phyloP scores from a whole-genome alignment of 306 rosid genomes.

The Hippophae rhamnoides region DNA sequence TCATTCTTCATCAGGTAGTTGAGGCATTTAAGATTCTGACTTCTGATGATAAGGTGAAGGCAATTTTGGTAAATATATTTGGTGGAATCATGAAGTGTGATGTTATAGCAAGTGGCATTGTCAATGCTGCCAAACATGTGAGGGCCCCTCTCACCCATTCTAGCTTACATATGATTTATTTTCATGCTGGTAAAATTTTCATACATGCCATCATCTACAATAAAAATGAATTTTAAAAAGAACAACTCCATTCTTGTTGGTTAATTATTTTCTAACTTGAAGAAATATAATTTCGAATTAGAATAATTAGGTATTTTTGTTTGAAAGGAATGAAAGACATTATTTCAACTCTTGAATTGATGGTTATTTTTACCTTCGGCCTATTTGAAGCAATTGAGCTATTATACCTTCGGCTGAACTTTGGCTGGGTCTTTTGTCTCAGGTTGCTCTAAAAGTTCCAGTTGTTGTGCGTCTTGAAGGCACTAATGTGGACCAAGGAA shows the following conservation, averaged over 20 bases:
- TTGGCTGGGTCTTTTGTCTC: slow-evolving; percentile 12
- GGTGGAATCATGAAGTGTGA: slow-evolving; percentile 99
- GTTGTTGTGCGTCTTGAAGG: slow-evolving; percentile 97
- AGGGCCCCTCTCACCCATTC: slow-evolving; percentile 9
- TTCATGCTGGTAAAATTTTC: slow-evolving; percentile 7
- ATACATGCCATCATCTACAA: background rate
- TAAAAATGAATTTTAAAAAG: background rate
- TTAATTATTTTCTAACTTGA: no score
- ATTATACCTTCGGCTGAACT: slow-evolving; percentile 11
- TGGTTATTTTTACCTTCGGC: background rate
- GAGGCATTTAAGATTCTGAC: slow-evolving; percentile 98
- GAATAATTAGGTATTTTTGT: no score
- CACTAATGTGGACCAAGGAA: slow-evolving; percentile 93
- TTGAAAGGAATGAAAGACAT: no score
- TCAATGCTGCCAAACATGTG: slow-evolving; percentile 93
- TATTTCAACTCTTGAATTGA: no score
- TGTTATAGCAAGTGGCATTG: slow-evolving; percentile 93
- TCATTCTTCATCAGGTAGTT: slow-evolving; percentile 48
- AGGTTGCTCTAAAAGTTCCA: slow-evolving; percentile 89
- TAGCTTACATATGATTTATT: slow-evolving; percentile 6
- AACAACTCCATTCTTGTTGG: no score
- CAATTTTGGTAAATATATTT: slow-evolving; percentile 92
- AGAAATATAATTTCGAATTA: no score
- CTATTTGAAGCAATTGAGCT: background rate
- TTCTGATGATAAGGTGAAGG: slow-evolving; percentile 92